Base-by-base conservation (phyloP, 2,329 filamentous ascomycete genomes). In the Tolypocladium pustulatum region DNA sequence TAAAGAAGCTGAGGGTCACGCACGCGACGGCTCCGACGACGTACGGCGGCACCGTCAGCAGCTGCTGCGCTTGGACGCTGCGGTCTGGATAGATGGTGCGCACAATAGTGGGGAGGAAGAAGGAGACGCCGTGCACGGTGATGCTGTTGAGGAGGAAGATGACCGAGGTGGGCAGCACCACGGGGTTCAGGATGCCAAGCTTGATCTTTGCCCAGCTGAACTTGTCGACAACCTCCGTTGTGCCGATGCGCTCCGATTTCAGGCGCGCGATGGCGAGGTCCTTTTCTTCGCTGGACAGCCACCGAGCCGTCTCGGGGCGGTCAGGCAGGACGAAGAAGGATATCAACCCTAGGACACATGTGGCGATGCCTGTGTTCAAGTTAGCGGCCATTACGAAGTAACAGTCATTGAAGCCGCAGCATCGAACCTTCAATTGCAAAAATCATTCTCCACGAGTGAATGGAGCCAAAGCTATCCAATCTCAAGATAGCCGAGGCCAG, bases 81-180 rank as follows among this genome's bases (percentile, higher is more conserved):
- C 75, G 71, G 3, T 77, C 64, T 0, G 85, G 86, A 66, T 88
- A 89, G 68, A 90, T 89, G 7, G 81, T 87, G 51, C 73, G 72
- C 49, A 90, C 84, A 61, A 91, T 89, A 0, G 86, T 90, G 0
- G 87, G 87, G 0, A 81, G 73, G 72, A 90, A 91, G 76, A 89
- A 89, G 2, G 83, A 83, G 2, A 90, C 76, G 4, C 87, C 87
- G 66, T 89, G 85, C 1, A 90, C 87, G 0, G 87, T 90, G 67
- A 90, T 83, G 70, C 86, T 87, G 75, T 85, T 76, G 59, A 88
- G 77, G 1, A 87, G 71, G 72, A 87, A 87, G 62, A 87, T 80
- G 62, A 83, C 70, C 0, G 82, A 69, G 0, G 80, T 86, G 0
- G 71, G 60, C 3, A 75, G 59, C 3, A 69, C 71, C 10, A 87